Conservation (phyloP, 345 rosid species). For the Salix purpurea region DNA sequence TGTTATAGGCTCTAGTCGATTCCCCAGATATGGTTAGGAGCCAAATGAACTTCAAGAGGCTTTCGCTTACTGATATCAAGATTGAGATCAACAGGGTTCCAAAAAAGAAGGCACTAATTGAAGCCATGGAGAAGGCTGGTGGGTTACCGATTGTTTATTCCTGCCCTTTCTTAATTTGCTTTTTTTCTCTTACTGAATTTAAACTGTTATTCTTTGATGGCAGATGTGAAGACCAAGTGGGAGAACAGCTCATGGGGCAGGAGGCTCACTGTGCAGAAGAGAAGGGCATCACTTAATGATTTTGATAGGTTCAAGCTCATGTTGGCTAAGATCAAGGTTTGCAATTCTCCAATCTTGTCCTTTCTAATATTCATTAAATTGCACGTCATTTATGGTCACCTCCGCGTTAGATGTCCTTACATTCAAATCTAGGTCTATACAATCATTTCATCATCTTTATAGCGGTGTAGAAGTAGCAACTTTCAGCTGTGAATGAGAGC, state of each 20-base stretch:
- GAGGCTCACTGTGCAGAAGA: constrained; percentile 14
- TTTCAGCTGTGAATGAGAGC: background rate
- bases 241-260: constrained; percentile 27
- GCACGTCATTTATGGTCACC: background rate
- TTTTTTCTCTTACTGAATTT: background rate
- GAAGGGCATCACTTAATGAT: constrained; percentile 15
- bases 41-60: constrained; percentile 27
- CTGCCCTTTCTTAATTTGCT: background rate
- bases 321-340: constrained; percentile 21
- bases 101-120: constrained; percentile 15
- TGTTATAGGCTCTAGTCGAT: constrained; percentile 24
- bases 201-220: background rate
- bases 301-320: constrained; percentile 23
- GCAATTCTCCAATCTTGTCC: background rate
- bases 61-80: constrained; percentile 23
- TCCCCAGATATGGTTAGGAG: constrained; percentile 28
- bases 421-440: background rate
- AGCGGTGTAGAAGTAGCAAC: background rate
- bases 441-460: background rate
- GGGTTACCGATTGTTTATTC: background rate
- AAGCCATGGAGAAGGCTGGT: constrained; percentile 27
- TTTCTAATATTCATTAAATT: background rate
- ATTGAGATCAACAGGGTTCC: constrained; percentile 25
- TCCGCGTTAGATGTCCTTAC: background rate
- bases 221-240: constrained; percentile 26